A percentile compares a stretch with the other conserved stretches of the same genome.
Conservation (phyloP, 371 early-diverging fungal species). For the Synchytrium microbalum region DNA sequence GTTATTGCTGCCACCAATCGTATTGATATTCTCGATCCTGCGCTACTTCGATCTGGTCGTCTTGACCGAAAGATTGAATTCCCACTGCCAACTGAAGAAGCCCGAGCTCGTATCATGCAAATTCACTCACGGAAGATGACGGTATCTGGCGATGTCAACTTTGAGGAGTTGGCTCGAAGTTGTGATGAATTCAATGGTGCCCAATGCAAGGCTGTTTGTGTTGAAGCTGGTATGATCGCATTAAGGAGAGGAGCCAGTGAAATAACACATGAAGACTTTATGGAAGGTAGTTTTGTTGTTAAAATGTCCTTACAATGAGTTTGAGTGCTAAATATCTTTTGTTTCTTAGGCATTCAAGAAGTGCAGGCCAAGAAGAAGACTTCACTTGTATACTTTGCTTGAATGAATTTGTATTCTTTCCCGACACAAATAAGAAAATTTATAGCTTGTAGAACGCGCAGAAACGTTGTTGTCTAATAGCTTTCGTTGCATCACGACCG, state of each 20-base stretch:
- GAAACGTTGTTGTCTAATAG: too few species aligned
- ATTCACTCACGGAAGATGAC: conserved; percentile 99
- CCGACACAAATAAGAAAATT: too few species aligned
- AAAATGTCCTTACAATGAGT: conserved; percentile 2
- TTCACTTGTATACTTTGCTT: conserved; percentile 90
- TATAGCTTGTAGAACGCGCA: too few species aligned
- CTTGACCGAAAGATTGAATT: conserved; percentile 99
- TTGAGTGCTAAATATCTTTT: not conserved
- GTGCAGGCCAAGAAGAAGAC: conserved; percentile 99
- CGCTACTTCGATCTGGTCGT: conserved; percentile 97
- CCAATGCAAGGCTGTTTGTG: conserved; percentile 99
- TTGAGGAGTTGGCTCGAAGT: conserved; percentile 95
- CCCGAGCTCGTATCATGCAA: conserved; percentile 96
- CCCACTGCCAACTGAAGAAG: conserved; percentile 96
- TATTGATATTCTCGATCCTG: conserved; percentile 99
- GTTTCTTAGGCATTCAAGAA: conserved; percentile 81
- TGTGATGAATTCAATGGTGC: conserved; percentile 99
- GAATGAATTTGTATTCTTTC: too few species aligned
- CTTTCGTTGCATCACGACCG: too few species aligned
- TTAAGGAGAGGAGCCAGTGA: conserved; percentile 83
- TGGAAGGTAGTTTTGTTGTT: conserved; percentile 67
- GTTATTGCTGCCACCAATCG: conserved; percentile 99
- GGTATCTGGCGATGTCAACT: conserved; percentile 93
- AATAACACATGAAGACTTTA: conserved; percentile 98
- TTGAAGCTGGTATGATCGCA: conserved; percentile 99